phyloP scores from a whole-genome alignment of 768 basidiomycete genomes.

The Phlebiopsis flavidoalba region DNA sequence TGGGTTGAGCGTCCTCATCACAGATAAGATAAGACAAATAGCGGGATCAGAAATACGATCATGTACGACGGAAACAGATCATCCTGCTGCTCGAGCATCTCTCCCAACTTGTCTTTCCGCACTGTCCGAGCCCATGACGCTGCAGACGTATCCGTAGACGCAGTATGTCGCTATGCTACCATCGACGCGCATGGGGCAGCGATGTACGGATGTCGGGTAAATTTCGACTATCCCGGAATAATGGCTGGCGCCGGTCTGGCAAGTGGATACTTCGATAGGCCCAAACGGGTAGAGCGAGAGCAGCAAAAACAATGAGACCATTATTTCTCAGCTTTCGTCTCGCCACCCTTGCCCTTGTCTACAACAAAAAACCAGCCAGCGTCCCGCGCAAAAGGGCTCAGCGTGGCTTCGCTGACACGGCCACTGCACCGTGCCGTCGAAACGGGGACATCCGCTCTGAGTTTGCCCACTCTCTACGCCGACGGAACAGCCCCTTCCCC shows the following conservation, averaged over 20 bases:
- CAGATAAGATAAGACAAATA: not conserved
- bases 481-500: not conserved
- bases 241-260: not conserved
- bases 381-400: not conserved
- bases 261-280: conserved; percentile 2
- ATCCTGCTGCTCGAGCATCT: not conserved
- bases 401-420: not conserved
- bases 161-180: not conserved
- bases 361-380: not conserved
- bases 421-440: not conserved
- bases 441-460: not conserved
- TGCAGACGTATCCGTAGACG: too few species aligned
- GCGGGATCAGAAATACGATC: not conserved
- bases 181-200: not conserved
- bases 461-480: not conserved
- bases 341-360: not conserved
- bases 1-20: too few species aligned
- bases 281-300: not conserved
- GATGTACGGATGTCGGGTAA: not conserved
- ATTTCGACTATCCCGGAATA: not conserved
- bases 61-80: not conserved
- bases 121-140: not conserved
- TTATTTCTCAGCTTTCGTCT: conserved; percentile 10
- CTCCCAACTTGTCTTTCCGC: not conserved
- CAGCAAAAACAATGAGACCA: conserved; percentile 7